Conservation (phyloP, 2,329 filamentous ascomycete species). For the Chaetomium olivaceum region DNA sequence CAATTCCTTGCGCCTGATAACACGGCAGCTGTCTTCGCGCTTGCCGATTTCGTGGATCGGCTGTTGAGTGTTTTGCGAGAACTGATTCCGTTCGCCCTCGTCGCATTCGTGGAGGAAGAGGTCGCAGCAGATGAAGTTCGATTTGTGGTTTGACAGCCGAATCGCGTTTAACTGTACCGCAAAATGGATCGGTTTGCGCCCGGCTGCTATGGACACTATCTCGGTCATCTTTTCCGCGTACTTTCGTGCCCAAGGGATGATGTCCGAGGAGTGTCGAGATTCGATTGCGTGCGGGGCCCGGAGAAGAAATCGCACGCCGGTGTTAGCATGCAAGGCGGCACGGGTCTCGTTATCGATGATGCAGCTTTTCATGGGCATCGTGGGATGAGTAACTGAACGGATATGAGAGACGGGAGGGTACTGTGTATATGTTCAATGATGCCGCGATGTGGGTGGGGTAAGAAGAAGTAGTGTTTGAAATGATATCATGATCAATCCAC, state of each 20-base stretch:
- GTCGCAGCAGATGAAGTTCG: slow-evolving; percentile 12
- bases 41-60: slow-evolving; percentile 14
- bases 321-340: not conserved
- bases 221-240: slow-evolving; percentile 4
- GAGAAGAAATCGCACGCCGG: slow-evolving; percentile 9
- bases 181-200: slow-evolving; percentile 3
- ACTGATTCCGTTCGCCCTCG: not conserved
- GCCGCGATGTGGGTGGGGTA: too few relatives aligned
- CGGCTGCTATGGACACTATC: not conserved
- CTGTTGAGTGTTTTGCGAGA: slow-evolving; percentile 3
- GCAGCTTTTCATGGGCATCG: not conserved
- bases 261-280: slow-evolving; percentile 7
- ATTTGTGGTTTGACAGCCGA: not conserved
- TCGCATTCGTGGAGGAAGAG: slow-evolving; percentile 10
- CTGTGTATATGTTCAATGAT: too few relatives aligned
- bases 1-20: slow-evolving; percentile 5
- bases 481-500: too few relatives aligned
- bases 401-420: too few relatives aligned
- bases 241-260: slow-evolving; percentile 11
- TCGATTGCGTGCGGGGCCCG: not conserved
- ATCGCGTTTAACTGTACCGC: not conserved
- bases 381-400: not conserved
- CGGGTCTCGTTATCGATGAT: slow-evolving; percentile 6
- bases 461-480: too few relatives aligned
- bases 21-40: slow-evolving; percentile 3